Conservation (phyloP, 2,329 filamentous ascomycete genomes). For the Cephalotrichum gorgonifer region DNA sequence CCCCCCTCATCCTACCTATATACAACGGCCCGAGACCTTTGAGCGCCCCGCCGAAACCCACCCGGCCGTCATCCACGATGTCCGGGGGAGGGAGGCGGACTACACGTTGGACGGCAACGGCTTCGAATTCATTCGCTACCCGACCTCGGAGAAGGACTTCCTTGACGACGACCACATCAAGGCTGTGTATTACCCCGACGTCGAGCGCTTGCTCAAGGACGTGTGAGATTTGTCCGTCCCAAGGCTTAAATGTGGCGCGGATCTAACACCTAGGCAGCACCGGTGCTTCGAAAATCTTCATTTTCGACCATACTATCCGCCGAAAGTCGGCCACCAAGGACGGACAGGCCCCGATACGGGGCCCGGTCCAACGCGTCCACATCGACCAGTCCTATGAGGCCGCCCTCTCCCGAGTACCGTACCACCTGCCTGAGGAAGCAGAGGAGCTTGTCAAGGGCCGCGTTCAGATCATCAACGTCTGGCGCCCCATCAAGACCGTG, state of each 20-base stretch:
- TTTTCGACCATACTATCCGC: slow-evolving; percentile 53
- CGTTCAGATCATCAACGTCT: slow-evolving; percentile 43
- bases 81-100: slow-evolving; percentile 22
- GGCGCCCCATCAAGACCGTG: slow-evolving; percentile 40
- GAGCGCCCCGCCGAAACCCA: slow-evolving; percentile 16
- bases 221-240: slow-evolving; percentile 24
- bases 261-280: slow-evolving; percentile 29
- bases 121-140: slow-evolving; percentile 22
- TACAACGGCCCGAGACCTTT: slow-evolving; percentile 22
- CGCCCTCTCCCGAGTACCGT: slow-evolving; percentile 27
- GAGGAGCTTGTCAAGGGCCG: slow-evolving; percentile 30
- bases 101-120: slow-evolving; percentile 27
- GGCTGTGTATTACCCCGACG: slow-evolving; percentile 60
- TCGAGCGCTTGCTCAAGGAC: slow-evolving; percentile 55
- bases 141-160: slow-evolving; percentile 24
- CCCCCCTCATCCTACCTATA: slow-evolving; percentile 23
- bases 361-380: slow-evolving; percentile 35
- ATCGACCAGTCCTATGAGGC: slow-evolving; percentile 46
- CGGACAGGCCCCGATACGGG: slow-evolving; percentile 36
- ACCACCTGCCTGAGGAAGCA: slow-evolving; percentile 35
- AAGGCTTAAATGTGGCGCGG: not conserved
- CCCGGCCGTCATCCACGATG: slow-evolving; percentile 20
- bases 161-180: slow-evolving; percentile 51
- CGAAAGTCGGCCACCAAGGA: slow-evolving; percentile 19
- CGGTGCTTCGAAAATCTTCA: slow-evolving; percentile 42